Percentiles rank a stretch among this genome's conserved stretches.
Conservation (phyloP, 345 rosid genomes). For the Pugionium cornutum region DNA sequence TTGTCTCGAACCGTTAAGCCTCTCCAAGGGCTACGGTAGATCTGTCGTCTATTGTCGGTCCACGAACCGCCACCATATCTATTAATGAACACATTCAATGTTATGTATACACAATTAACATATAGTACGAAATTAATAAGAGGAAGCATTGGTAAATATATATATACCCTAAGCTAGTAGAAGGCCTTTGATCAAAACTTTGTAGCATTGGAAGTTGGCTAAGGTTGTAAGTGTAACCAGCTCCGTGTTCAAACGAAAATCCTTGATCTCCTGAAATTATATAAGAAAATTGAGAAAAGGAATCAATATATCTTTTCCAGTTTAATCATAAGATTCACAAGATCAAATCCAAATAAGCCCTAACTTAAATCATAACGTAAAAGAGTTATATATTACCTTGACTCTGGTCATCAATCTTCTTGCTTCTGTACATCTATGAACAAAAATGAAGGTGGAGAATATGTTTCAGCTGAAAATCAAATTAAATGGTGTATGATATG, state of each 20-base stretch:
- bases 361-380: conserved; percentile 23
- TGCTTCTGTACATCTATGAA: conserved; percentile 71
- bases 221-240: conserved; percentile 55
- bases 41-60: conserved; percentile 44
- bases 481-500: not conserved
- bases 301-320: not conserved
- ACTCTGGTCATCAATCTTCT: conserved; percentile 54
- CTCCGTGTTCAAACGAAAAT: conserved; percentile 45
- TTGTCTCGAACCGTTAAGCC: conserved; percentile 38
- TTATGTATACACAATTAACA: not conserved
- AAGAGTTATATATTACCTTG: conserved; percentile 46
- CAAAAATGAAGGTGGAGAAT: not conserved
- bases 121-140: conserved; percentile 4
- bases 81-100: conserved; percentile 1
- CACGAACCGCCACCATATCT: conserved; percentile 56
- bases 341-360: conserved; percentile 34
- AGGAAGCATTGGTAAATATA: conserved; percentile 6
- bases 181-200: conserved; percentile 53
- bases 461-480: not conserved
- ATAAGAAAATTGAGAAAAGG: not conserved
- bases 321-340: not conserved
- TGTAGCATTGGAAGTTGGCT: conserved; percentile 66
- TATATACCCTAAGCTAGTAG: conserved; percentile 41
- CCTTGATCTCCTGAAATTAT: conserved; percentile 51
- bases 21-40: conserved; percentile 43